Evolutionary conservation across 768 basidiomycete genomes (phyloP), one percentile per base, ranked within the genome.

Genomic region (Lactifluus hygrophoroides): DNA sequence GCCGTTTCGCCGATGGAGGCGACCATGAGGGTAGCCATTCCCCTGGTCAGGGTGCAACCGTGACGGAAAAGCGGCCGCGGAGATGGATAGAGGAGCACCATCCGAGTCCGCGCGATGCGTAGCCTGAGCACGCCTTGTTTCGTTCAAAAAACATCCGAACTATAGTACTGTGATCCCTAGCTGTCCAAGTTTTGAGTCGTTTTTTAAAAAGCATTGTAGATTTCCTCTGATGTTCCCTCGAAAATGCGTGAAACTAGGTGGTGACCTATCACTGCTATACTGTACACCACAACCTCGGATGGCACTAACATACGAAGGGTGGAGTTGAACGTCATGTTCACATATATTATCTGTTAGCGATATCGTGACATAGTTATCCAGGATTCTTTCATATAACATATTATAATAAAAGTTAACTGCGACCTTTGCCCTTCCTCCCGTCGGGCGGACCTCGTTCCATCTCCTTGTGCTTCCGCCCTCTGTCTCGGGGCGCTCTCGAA

Each of bases 31-130:
- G 58, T 66, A 51, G 63, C 19, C 46, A 38, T 46, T 64, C 46
- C 64, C 64, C 59, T 56, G 66, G 43, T 68, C 66, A 53, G 65
- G 70, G 59, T 51, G 53, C 59, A 23, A 59, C 66, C 34, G 74
- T 76, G 34, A 77, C 84, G 27, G 79, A 84, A 64, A 88, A 82
- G 72, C 74, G 79, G 51, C 84, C 86, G 13, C 77, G 81, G 65
- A 77, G 86, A 63, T 92, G 90, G 90, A 90, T 92, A 68, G 85
- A 90, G 71, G 90, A 92, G 71, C 86, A 72, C 57, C 66, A 61
- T 42, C 73, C 67, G 47, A 47, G 28, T 21, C 53, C 42, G 8
- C 27, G 21, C n/a, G 32, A 30, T 38, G 21, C 55, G 30, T 50
- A 53, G 5, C 13, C n/a, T n/a, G 10, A 32, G 10, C 32, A 10